phyloP scores from a whole-genome alignment of 2,329 filamentous ascomycete genomes.

The Fusarium pilosicola region DNA sequence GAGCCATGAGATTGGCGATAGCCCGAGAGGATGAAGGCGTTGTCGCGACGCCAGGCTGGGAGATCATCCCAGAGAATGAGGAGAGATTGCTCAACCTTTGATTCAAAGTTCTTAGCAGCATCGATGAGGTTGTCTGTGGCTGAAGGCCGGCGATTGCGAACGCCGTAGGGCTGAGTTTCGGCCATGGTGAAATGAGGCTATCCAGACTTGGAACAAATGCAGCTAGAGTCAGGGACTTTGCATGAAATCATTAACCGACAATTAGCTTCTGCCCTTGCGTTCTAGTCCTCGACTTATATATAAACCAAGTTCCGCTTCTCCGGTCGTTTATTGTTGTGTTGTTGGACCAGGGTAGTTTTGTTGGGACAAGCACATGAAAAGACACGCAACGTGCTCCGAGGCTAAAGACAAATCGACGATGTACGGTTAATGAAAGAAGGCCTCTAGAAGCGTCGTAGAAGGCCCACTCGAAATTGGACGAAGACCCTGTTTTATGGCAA shows the following conservation, averaged over 20 bases:
- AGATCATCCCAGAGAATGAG: conserved; percentile 68
- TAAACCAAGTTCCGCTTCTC: conserved; percentile 26
- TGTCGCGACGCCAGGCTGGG: conserved; percentile 68
- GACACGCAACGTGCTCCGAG: conserved; percentile 37
- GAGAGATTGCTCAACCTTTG: conserved; percentile 53
- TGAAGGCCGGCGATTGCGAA: conserved; percentile 45
- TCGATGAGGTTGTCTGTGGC: conserved; percentile 44
- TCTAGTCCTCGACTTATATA: conserved; percentile 17
- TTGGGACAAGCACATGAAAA: conserved; percentile 48
- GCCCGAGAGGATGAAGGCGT: conserved; percentile 63
- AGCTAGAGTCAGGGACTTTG: background rate
- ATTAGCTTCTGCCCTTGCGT: background rate
- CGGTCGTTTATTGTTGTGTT: conserved; percentile 30
- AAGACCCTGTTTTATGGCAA: conserved; percentile 17
- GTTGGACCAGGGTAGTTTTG: conserved; percentile 42
- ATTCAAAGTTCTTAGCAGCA: conserved; percentile 48
- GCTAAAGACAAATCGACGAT: conserved; percentile 15
- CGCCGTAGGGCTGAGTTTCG: conserved; percentile 15
- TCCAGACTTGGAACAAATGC: background rate
- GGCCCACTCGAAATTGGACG: conserved; percentile 22
- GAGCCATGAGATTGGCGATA: conserved; percentile 64
- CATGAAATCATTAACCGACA: background rate
- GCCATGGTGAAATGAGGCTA: conserved; percentile 37
- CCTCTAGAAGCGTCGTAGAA: conserved; percentile 26
- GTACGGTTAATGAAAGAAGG: background rate